A percentile compares a stretch with the other conserved stretches of the same genome.
These are phyloP conservation scores for Epichloe glyceriae DNA, from an alignment of 2,329 filamentous ascomycete species.

Conservation along the genomic window DNA sequence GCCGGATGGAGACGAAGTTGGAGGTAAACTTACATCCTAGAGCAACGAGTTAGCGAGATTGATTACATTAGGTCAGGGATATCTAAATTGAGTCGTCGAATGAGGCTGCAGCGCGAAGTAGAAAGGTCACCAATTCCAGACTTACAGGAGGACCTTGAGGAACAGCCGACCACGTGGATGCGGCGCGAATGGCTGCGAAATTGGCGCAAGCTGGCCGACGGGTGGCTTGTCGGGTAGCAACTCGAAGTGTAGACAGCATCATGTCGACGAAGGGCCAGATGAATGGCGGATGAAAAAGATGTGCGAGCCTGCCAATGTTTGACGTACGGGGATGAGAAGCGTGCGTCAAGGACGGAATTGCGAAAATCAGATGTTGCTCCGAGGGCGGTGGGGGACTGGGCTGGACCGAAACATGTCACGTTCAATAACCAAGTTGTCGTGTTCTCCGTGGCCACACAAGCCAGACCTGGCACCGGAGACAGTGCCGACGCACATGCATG, in stretches of 20 bases:
- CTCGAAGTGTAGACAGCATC: slow-evolving; percentile 45
- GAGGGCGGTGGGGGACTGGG: not conserved
- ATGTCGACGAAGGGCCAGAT: slow-evolving; percentile 20
- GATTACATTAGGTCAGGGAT: not conserved
- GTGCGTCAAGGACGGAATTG: not conserved
- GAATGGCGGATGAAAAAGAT: slow-evolving; percentile 3
- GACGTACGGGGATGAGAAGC: not conserved
- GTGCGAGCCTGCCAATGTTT: not conserved
- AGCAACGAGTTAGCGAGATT: not conserved
- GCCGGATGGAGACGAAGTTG: not conserved
- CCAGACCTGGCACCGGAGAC: no score
- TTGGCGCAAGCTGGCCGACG: slow-evolving; percentile 27
- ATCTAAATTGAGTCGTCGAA: not conserved
- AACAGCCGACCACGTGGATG: slow-evolving; percentile 82
- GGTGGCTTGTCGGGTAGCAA: slow-evolving; percentile 37
- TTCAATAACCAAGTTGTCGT: no score
- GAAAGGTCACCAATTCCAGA: slow-evolving; percentile 12
- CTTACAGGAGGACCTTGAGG: slow-evolving; percentile 88
- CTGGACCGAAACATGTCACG: not conserved
- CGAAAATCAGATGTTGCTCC: not conserved
- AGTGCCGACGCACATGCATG: no score
- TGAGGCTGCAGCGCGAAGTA: not conserved
- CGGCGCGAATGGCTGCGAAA: slow-evolving; percentile 36
- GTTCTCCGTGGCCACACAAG: no score
- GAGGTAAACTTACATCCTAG: slow-evolving; percentile 10